phyloP scores from a whole-genome alignment of 2,329 filamentous ascomycete species.

The Cordyceps tenuipes region DNA sequence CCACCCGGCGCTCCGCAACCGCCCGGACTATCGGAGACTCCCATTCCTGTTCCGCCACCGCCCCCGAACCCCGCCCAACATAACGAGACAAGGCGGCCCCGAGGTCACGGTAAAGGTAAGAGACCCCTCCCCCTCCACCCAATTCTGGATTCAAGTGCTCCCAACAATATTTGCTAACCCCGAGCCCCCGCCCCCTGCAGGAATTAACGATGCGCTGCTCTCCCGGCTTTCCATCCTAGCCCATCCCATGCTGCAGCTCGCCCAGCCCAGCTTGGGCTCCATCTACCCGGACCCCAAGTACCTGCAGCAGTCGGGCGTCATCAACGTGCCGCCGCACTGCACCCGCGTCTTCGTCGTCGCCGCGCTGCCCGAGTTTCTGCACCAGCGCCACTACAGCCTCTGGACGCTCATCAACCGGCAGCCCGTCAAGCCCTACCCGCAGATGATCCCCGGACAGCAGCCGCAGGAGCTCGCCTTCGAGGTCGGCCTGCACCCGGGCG shows the following conservation, averaged over 20 bases:
- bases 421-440: constrained; percentile 40
- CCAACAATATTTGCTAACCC: constrained; percentile 17
- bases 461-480: constrained; percentile 65
- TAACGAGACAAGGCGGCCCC: constrained; percentile 29
- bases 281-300: constrained; percentile 58
- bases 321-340: constrained; percentile 60
- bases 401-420: constrained; percentile 65
- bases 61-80: constrained; percentile 18
- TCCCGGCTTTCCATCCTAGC: constrained; percentile 57
- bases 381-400: constrained; percentile 64
- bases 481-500: constrained; percentile 57
- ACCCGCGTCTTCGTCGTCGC: constrained; percentile 65
- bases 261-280: constrained; percentile 53
- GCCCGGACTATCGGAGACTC: background rate
- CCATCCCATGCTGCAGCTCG: constrained; percentile 56
- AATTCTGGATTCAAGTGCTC: background rate
- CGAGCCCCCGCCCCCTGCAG: constrained; percentile 23
- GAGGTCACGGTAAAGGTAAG: constrained; percentile 36
- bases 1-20: constrained; percentile 11
- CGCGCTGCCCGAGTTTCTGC: constrained; percentile 52
- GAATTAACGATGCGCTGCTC: constrained; percentile 54
- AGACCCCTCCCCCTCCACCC: too few species aligned
- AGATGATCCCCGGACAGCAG: constrained; percentile 47
- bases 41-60: constrained; percentile 19
- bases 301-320: constrained; percentile 62